Evolutionary conservation across 495 filamentous ascomycete genomes (phyloP), one percentile per base, ranked within the genome.

Genomic region (Podospora tetraspora): DNA sequence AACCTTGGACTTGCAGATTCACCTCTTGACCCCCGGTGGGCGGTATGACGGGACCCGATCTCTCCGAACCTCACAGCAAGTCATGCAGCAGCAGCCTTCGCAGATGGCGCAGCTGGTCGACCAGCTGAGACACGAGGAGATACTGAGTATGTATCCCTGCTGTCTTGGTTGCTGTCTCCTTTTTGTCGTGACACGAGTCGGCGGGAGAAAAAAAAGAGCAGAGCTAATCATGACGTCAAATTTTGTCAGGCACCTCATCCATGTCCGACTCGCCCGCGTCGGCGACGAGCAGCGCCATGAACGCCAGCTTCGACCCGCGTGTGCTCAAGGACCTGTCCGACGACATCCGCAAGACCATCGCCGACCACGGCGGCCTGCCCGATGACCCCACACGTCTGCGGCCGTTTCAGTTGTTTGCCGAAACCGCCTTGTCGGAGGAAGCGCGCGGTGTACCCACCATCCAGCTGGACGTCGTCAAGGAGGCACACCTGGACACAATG

Each of bases 401-500:
- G 2, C 63, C 70, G 10, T 69, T 84, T 3, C 78, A 73, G 52
- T 66, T 69, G 29, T 77, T 81, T 43, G 69, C 84, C 4, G 74
- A 79, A 21, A 68, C 69, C 0, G 76, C 81, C 11, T 52, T 80
- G 3, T 59, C 68, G 10, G 75, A 77, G 23, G 79, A 81, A 57
- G 69, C 72, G n/a, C 58, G 61, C 10, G 61, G 62, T 34, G 59
- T 58, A 7, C 60, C 69, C 16, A 73, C 72, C 19, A 63, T 71
- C 22, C 68, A 75, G 13, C 71, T 78, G 24, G 71, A 75, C 37
- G 75, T 73, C 1, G 76, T 83, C 62, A 77, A 75, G 66, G 29
- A 70, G n/a, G 78, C 82, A 23, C 79, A 74, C 4, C 77, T 83
- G 1, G 82, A 84, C 67, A 82, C 80, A 70, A 56, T 84, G 37